phyloP scores from a whole-genome alignment of 1,284 basidiomycete genomes.

The Coniophora puteana region DNA sequence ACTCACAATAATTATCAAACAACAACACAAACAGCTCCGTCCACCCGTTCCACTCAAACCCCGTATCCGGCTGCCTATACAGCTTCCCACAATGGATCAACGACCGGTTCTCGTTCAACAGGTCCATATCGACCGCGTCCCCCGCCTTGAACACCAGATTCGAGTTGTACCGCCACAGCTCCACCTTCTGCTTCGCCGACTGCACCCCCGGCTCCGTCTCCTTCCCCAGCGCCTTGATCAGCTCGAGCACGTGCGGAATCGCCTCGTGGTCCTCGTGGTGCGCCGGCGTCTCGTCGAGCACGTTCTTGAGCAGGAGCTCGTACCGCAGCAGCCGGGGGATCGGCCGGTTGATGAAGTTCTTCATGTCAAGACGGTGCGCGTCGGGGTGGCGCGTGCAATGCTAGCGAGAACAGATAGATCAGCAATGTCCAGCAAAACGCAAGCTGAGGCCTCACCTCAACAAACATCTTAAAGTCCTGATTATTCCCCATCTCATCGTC shows the following conservation, averaged over 20 bases:
- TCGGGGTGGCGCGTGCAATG: conserved; percentile 70
- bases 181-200: conserved; percentile 82
- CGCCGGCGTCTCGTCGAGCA: conserved; percentile 68
- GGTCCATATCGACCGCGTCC: conserved; percentile 81
- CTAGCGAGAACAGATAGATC: conserved; percentile 36
- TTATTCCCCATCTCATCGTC: conserved; percentile 87
- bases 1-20: conserved; percentile 90
- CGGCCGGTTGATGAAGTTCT: conserved; percentile 85
- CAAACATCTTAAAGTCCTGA: conserved; percentile 74
- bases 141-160: conserved; percentile 78
- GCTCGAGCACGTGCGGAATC: conserved; percentile 81
- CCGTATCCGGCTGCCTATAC: conserved; percentile 81
- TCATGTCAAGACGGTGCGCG: conserved; percentile 79
- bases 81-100: conserved; percentile 82
- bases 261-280: conserved; percentile 77
- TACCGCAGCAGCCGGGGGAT: conserved; percentile 89
- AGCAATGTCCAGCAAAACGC: not conserved
- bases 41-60: conserved; percentile 79
- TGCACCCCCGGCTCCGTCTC: conserved; percentile 82
- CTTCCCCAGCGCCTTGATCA: conserved; percentile 81
- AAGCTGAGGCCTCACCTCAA: conserved; percentile 56
- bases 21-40: conserved; percentile 83
- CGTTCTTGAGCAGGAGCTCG: conserved; percentile 77
- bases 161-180: conserved; percentile 81
- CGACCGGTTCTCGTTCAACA: conserved; percentile 78